Evolutionary conservation across 2,329 filamentous ascomycete genomes (phyloP).

Genomic region (Aureobasidium sp.): DNA sequence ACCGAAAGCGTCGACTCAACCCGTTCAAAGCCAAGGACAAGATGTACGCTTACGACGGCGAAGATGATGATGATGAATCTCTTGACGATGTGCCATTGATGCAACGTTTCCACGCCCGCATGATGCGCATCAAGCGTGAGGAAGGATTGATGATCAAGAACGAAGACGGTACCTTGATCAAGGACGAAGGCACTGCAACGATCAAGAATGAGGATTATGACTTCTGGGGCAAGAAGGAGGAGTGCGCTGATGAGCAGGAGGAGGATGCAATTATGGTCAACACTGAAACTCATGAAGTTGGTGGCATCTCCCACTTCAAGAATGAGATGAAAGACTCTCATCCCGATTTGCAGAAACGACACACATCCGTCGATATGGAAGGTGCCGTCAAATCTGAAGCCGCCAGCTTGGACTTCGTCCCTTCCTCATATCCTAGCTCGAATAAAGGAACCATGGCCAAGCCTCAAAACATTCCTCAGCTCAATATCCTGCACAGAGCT

Average conservation of each 20-base stretch:
- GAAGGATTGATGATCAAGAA: conserved; percentile 2
- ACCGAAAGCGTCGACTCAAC: not conserved
- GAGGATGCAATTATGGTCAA: not conserved
- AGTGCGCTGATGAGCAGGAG: not conserved
- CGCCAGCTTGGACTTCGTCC: not conserved
- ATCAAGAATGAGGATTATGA: conserved; percentile 1
- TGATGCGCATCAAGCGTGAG: conserved; percentile 8
- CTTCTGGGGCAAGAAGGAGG: conserved; percentile 2
- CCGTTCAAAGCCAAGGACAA: conserved; percentile 10
- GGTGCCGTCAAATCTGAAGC: not conserved
- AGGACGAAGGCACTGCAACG: not conserved
- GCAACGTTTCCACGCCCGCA: not conserved
- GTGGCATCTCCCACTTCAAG: not conserved
- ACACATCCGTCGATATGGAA: not conserved
- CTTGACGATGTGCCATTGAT: conserved; percentile 8
- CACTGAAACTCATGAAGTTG: not conserved
- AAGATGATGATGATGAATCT: conserved; percentile 5
- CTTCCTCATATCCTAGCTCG: not conserved
- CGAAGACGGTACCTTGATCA: conserved; percentile 1
- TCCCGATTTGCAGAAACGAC: not conserved
- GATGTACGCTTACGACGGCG: not conserved
- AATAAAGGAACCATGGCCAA: not conserved
- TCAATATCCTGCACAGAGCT: not conserved
- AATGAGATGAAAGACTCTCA: not conserved
- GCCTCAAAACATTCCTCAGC: not conserved